Conservation (phyloP, 345 rosid genomes). For the Bruguiera gymnorhiza region DNA sequence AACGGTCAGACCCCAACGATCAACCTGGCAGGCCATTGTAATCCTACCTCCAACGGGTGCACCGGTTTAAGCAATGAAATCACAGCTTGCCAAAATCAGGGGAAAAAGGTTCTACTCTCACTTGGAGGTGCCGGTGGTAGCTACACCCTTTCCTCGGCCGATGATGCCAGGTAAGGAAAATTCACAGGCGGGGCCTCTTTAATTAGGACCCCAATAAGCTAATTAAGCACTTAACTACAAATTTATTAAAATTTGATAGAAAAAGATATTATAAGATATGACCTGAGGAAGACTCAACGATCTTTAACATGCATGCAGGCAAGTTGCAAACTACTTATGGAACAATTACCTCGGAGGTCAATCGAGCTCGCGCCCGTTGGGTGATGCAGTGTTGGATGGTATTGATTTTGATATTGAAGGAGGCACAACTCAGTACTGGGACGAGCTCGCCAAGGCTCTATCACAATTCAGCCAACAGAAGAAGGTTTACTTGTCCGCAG, state of each 20-base stretch:
- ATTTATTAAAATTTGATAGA: too few relatives aligned
- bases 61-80: not conserved
- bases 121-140: not conserved
- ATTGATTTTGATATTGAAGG: conserved; percentile 9
- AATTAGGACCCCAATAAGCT: too few relatives aligned
- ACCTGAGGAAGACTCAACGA: too few relatives aligned
- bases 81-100: not conserved
- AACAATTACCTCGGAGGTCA: not conserved
- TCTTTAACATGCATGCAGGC: not conserved
- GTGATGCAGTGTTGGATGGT: conserved; percentile 1
- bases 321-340: conserved; percentile 5
- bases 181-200: too few relatives aligned
- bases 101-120: not conserved
- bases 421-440: not conserved
- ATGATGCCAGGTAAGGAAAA: conserved; percentile 1
- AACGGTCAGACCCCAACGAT: not conserved
- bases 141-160: not conserved
- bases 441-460: conserved; percentile 4
- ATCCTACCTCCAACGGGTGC: not conserved
- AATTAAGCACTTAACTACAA: too few relatives aligned
- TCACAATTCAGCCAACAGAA: not conserved
- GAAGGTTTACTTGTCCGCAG: conserved; percentile 10
- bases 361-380: not conserved
- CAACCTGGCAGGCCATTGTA: not conserved
- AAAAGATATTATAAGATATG: too few relatives aligned